These are phyloP conservation scores for Myxozyma sirexii DNA, from an alignment of 805 yeast species.

Conservation along the genomic window DNA sequence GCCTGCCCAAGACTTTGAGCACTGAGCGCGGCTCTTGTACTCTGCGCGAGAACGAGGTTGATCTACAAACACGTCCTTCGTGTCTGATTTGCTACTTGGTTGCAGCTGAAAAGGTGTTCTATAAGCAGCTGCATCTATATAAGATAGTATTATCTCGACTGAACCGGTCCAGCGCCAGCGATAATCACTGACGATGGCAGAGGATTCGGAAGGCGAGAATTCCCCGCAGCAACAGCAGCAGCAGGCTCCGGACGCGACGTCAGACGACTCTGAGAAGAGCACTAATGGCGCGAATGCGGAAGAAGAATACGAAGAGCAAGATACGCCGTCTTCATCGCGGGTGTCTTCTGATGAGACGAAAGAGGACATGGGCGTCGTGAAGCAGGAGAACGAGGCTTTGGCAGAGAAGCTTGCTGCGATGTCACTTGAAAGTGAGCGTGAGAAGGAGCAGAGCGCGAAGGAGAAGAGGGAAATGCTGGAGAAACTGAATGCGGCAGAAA, in stretches of 20 bases:
- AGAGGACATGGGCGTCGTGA: background rate
- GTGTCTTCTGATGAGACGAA: background rate
- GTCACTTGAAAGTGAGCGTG: background rate
- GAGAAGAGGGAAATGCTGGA: constrained; percentile 50
- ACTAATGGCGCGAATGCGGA: background rate
- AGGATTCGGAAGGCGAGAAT: background rate
- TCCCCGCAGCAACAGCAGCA: background rate
- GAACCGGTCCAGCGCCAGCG: background rate
- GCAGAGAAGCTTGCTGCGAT: constrained; percentile 8
- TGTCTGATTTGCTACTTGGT: background rate
- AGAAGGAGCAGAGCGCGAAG: constrained; percentile 1
- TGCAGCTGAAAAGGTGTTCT: background rate
- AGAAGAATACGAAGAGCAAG: constrained; percentile 3
- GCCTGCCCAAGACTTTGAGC: too few relatives aligned
- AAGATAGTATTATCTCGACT: too few relatives aligned
- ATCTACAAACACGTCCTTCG: too few relatives aligned
- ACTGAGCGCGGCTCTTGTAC: too few relatives aligned
- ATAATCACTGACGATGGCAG: background rate
- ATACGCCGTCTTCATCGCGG: constrained; percentile 4
- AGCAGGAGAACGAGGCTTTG: constrained; percentile 12
- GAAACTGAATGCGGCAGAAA: constrained; percentile 60
- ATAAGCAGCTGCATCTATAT: background rate
- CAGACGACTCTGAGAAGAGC: constrained; percentile 9
- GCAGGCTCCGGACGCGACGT: background rate
- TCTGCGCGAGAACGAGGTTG: too few relatives aligned